phyloP scores from a whole-genome alignment of 306 rosid genomes.

The Canavalia gladiata region DNA sequence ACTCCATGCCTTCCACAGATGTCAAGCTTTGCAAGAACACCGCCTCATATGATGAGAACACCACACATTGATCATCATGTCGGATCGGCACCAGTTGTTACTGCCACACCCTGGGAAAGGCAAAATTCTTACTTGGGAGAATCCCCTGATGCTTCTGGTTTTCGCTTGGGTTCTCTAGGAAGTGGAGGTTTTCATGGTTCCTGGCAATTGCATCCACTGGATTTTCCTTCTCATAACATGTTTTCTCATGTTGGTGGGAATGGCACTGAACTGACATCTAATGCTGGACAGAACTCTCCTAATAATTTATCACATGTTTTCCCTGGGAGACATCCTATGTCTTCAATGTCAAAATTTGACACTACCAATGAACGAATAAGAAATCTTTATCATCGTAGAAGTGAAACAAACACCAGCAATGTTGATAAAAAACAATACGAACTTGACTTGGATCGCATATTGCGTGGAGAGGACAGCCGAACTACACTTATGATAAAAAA shows the following conservation, averaged over 20 bases:
- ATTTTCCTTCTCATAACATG: conserved; percentile 57
- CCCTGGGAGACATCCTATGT: conserved; percentile 66
- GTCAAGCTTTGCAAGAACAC: conserved; percentile 62
- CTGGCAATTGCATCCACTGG: conserved; percentile 71
- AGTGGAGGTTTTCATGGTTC: conserved; percentile 66
- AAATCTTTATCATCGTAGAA: conserved; percentile 67
- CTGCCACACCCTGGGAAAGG: conserved; percentile 75
- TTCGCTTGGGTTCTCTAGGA: conserved; percentile 71
- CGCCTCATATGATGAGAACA: conserved; percentile 63
- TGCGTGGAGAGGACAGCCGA: conserved; percentile 70
- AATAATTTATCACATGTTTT: conserved; percentile 61
- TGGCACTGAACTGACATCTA: conserved; percentile 58
- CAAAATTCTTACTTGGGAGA: conserved; percentile 62
- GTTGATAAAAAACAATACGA: conserved; percentile 73
- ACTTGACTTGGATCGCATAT: conserved; percentile 70
- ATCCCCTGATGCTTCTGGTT: conserved; percentile 72
- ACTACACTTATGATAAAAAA: conserved; percentile 83
- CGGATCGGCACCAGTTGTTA: conserved; percentile 79
- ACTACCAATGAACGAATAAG: conserved; percentile 64
- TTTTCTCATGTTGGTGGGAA: conserved; percentile 68
- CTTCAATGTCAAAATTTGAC: conserved; percentile 66
- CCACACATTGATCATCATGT: conserved; percentile 65
- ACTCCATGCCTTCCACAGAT: conserved; percentile 63
- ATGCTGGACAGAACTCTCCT: conserved; percentile 63
- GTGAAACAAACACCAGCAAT: conserved; percentile 64